phyloP scores from a whole-genome alignment of 805 yeast species.

The Saturnispora sanitii region DNA sequence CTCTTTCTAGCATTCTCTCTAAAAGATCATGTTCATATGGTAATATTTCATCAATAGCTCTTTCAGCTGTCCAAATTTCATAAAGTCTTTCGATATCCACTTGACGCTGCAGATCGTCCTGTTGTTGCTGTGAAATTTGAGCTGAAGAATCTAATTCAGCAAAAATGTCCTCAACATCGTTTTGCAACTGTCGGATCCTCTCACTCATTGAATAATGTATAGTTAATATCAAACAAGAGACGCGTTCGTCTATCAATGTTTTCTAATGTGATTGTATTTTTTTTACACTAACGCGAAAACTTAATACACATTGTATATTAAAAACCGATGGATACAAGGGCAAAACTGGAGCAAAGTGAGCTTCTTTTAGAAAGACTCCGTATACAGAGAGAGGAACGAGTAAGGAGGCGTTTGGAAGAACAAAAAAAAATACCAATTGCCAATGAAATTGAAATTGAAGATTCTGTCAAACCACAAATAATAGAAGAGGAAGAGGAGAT shows the following conservation, averaged over 20 bases:
- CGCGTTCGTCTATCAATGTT: no score
- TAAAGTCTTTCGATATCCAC: slow-evolving; percentile 38
- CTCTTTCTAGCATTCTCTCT: slow-evolving; percentile 43
- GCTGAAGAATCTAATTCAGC: slow-evolving; percentile 46
- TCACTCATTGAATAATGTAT: neutral
- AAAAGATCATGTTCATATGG: slow-evolving; percentile 59
- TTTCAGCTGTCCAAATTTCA: slow-evolving; percentile 71
- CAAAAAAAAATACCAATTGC: neutral
- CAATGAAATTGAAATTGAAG: neutral
- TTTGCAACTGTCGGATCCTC: slow-evolving; percentile 3
- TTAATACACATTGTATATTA: no score
- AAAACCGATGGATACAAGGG: slow-evolving; percentile 20
- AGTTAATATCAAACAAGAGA: neutral
- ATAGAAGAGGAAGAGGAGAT: neutral
- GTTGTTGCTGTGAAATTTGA: neutral
- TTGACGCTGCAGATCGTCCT: slow-evolving; percentile 12
- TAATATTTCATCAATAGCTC: slow-evolving; percentile 79
- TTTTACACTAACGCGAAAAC: no score
- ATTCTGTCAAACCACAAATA: neutral
- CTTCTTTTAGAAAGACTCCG: slow-evolving; percentile 43
- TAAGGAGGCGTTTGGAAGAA: slow-evolving; percentile 8
- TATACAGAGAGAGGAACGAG: slow-evolving; percentile 32
- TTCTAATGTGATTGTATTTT: no score
- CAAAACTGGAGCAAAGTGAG: slow-evolving; percentile 39
- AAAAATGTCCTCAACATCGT: slow-evolving; percentile 60